phyloP scores from a whole-genome alignment of 352 stramenopile genomes.

The Pythium biforme region DNA sequence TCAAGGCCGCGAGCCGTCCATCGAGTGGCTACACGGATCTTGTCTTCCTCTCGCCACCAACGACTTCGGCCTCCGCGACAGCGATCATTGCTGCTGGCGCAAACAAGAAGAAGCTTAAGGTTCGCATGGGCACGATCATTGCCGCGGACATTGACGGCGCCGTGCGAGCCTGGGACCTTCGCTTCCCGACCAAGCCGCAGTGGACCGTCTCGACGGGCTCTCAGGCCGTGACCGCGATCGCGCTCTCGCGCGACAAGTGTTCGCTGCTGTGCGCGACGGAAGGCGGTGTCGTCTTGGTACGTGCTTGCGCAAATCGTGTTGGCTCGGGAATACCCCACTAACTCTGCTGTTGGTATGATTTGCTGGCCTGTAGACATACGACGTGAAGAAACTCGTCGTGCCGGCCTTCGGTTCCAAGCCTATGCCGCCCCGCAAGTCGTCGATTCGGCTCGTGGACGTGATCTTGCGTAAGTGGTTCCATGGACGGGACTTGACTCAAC shows the following conservation, averaged over 20 bases:
- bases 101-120: slow-evolving; percentile 10
- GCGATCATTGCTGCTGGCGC: not conserved
- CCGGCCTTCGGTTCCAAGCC: slow-evolving; percentile 65
- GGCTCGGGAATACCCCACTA: no score
- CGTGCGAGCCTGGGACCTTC: slow-evolving; percentile 66
- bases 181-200: slow-evolving; percentile 44
- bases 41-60: slow-evolving; percentile 37
- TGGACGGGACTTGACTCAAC: not conserved
- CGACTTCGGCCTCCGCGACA: not conserved
- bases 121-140: slow-evolving; percentile 33
- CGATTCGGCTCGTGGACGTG: slow-evolving; percentile 42
- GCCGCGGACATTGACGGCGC: slow-evolving; percentile 62
- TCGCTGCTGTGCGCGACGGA: slow-evolving; percentile 63
- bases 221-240: slow-evolving; percentile 47
- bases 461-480: slow-evolving; percentile 45
- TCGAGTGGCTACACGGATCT: slow-evolving; percentile 78
- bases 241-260: slow-evolving; percentile 44
- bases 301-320: no score
- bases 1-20: slow-evolving; percentile 66
- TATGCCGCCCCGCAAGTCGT: slow-evolving; percentile 45
- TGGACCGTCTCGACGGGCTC: slow-evolving; percentile 57
- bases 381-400: slow-evolving; percentile 58
- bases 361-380: slow-evolving; percentile 41
- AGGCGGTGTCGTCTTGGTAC: slow-evolving; percentile 54
- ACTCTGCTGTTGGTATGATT: no score